Evolutionary conservation across 371 early-diverging fungal genomes (phyloP), one percentile per base, ranked within the genome.

Genomic region (Mucor saturninus): DNA sequence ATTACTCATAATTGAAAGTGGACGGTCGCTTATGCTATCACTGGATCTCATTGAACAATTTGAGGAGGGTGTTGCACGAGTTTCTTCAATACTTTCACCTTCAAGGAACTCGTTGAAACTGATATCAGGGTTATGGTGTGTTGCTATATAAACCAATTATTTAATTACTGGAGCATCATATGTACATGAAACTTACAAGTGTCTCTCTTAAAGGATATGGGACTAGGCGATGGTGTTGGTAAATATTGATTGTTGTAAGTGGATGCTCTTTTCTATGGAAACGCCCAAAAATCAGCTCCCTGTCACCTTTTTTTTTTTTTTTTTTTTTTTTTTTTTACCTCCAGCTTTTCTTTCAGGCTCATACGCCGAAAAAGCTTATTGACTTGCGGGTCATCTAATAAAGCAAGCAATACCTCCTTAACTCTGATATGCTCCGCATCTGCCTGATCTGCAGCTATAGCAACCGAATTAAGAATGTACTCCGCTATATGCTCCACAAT

Each of bases 401-500:
- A 59, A 8, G 81, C 69, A 7, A 72, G 56, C 58, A 79, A 76
- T 10, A 87, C 82, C 65, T 87, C 86, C 48, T 79, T 80, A 53
- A 80, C 72, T 30, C 83, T 79, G n/a, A 85, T 79, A 62, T 80
- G 71, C 30, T 84, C 83, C 26, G 77, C 73, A 45, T 72, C 72
- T 45, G 79, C 71, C 21, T 79, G 74, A 61, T 85, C 86, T n/a
- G 85, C 81, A 59, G 76, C 78, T 53, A 76, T 73, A 6, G 82
- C 81, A 21, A 80, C 68, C 9, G 77, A 65, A 28, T 77, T 78
- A 8, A 87, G 71, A 4, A 86, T 65, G 70, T 86, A 80, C 52
- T 86, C 86, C 31, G 86, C 88, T 37, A 87, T 72, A 61, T 86
- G 84, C 54, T 87, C 88, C 38, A 87, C 62, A 13, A 86, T 75